Conservation (phyloP, 2,329 filamentous ascomycete species). For the Juglanconis sp. region DNA sequence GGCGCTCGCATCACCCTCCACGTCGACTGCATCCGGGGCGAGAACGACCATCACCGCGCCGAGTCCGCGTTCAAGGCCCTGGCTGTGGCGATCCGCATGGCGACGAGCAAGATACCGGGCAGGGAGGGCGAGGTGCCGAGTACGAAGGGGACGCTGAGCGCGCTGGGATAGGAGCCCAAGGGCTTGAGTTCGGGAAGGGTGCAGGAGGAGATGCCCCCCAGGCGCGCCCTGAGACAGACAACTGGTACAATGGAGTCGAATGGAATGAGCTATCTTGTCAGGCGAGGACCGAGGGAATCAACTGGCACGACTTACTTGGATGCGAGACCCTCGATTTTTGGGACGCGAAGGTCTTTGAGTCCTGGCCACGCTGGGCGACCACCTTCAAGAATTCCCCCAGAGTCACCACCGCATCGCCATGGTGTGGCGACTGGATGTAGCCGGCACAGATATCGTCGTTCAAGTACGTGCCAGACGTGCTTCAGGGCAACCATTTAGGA, state of each 20-base stretch:
- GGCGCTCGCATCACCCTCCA: constrained; percentile 89
- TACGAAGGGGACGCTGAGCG: constrained; percentile 86
- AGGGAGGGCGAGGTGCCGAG: constrained; percentile 91
- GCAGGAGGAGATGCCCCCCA: neutral
- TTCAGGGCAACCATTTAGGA: neutral
- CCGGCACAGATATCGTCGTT: neutral
- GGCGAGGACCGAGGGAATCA: neutral
- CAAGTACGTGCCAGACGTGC: neutral
- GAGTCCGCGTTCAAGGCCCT: constrained; percentile 97
- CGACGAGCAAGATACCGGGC: constrained; percentile 70
- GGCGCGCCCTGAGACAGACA: neutral
- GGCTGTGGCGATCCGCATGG: constrained; percentile 78
- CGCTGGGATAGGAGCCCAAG: constrained; percentile 33
- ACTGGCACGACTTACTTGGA: neutral
- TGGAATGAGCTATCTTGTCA: neutral
- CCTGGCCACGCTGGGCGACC: neutral
- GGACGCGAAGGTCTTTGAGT: neutral
- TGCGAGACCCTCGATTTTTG: neutral
- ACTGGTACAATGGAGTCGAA: neutral
- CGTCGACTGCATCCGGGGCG: constrained; percentile 84
- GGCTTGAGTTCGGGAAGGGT: neutral
- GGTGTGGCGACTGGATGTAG: neutral
- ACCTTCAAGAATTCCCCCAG: neutral
- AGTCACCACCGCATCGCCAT: neutral
- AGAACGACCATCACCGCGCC: constrained; percentile 93